A percentile compares a stretch with the other conserved stretches of the same genome.
These are phyloP conservation scores for Penicillium simplicissimum DNA, from an alignment of 495 filamentous ascomycete genomes.

Conservation along the genomic window DNA sequence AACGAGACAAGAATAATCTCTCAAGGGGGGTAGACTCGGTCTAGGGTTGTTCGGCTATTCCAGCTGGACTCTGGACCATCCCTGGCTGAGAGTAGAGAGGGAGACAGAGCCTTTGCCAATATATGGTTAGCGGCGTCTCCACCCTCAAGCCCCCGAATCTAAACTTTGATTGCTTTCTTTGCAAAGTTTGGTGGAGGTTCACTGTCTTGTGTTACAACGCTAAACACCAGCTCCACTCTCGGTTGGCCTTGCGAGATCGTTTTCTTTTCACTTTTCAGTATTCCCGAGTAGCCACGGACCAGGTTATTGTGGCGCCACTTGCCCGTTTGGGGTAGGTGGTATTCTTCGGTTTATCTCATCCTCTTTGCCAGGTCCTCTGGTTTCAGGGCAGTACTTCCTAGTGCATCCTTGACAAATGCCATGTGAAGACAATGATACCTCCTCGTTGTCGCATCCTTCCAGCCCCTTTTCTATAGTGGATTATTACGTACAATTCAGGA, in stretches of 20 bases:
- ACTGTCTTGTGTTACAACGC: constrained; percentile 6
- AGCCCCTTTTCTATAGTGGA: not conserved
- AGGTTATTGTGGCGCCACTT: not conserved
- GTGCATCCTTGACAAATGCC: not conserved
- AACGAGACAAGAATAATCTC: not conserved
- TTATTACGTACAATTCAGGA: constrained; percentile 1
- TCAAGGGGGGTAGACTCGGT: not conserved
- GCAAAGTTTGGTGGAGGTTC: not conserved
- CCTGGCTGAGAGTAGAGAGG: not conserved
- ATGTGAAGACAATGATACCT: not conserved
- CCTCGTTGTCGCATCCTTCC: not conserved
- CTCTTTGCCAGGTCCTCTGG: not conserved
- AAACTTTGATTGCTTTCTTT: constrained; percentile 3
- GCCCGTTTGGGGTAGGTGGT: not conserved
- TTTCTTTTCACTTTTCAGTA: too few relatives aligned
- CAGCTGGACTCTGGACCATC: constrained; percentile 1
- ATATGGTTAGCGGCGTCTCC: not conserved
- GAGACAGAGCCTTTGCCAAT: not conserved
- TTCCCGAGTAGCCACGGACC: too few relatives aligned
- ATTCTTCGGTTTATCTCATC: not conserved
- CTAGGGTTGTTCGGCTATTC: not conserved
- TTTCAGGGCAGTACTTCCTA: not conserved
- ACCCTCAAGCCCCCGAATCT: not conserved
- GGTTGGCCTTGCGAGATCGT: constrained; percentile 4
- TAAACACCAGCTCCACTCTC: constrained; percentile 5